Base-by-base conservation (phyloP, 2,329 filamentous ascomycete species). In the Neonectria sp. region DNA sequence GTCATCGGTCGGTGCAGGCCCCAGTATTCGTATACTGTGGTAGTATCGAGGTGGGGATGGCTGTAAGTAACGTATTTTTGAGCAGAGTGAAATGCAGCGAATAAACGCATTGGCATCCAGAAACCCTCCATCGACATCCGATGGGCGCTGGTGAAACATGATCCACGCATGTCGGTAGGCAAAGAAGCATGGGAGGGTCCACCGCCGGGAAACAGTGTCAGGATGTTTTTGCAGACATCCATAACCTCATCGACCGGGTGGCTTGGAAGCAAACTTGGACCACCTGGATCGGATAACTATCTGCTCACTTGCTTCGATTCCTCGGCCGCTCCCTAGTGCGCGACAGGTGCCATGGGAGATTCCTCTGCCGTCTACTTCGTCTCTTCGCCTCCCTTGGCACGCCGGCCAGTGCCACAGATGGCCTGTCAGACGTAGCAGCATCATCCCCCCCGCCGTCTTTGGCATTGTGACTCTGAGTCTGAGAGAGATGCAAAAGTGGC, bases 91-190 rank as follows among this genome's bases (percentile, higher is more conserved):
- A 59, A 60, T 52, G 51, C 33, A 59, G 33, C 55, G 37, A 46
- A 60, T 33, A 58, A 65, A 35, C 27, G 24, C 27, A 45, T 53
- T 37, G 29, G 40, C 59, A 52, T 55, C 63, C 65, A 68, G 60
- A 63, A 63, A 58, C 49, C 37, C 37, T 56, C 52, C 29, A 55
- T 62, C 51, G 53, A n/a, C 51, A 55, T 63, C 60, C 59, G 52
- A 58, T 55, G 69, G 61, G 63, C 62, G 64, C 63, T 71, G 55
- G 73, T 75, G 71, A 75, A 75, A 75, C 73, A 70, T 46, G 65
- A 62, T 55, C 66, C 59, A 73, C 63, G 61, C 71, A 71, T 25
- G 35, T 27, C 31, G 46, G 64, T n/a, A 53, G 58, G 59, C 37
- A 58, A 45, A 27, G 56, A 55, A 52, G 63, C 57, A 66, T 37